phyloP scores from a whole-genome alignment of 305 asterid genomes.

The Nicotiana rustica region DNA sequence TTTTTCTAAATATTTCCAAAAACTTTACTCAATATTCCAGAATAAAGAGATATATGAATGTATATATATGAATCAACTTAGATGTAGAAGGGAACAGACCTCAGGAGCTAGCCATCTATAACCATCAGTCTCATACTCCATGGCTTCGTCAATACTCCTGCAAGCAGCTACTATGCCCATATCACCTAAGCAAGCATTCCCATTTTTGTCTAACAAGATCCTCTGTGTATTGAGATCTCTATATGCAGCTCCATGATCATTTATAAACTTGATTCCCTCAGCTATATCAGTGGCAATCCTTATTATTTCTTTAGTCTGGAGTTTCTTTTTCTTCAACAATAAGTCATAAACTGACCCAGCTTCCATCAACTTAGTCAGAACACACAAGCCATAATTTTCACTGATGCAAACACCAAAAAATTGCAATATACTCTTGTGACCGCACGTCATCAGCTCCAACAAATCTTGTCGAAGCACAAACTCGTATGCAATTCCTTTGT shows the following conservation, averaged over 20 bases:
- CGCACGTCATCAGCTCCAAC: slow-evolving; percentile 91
- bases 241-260: slow-evolving; percentile 86
- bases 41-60: slow-evolving; percentile 29
- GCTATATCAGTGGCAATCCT: slow-evolving; percentile 79
- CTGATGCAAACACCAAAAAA: slow-evolving; percentile 82
- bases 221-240: slow-evolving; percentile 88
- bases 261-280: slow-evolving; percentile 88
- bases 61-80: neutral
- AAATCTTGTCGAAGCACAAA: slow-evolving; percentile 77
- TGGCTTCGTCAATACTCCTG: slow-evolving; percentile 80
- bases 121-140: slow-evolving; percentile 98
- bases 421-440: slow-evolving; percentile 79
- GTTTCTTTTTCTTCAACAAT: slow-evolving; percentile 75
- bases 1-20: neutral
- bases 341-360: slow-evolving; percentile 85
- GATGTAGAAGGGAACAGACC: slow-evolving; percentile 57
- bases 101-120: slow-evolving; percentile 99
- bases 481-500: slow-evolving; percentile 85
- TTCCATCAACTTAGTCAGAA: slow-evolving; percentile 88
- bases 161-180: slow-evolving; percentile 92
- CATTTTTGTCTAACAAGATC: slow-evolving; percentile 80
- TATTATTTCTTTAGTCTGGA: slow-evolving; percentile 68
- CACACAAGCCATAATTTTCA: slow-evolving; percentile 83
- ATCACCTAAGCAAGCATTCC: slow-evolving; percentile 92
- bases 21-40: neutral